phyloP scores from a whole-genome alignment of 192 early-diverging fungal species.

The Powellomyces hirtus region DNA sequence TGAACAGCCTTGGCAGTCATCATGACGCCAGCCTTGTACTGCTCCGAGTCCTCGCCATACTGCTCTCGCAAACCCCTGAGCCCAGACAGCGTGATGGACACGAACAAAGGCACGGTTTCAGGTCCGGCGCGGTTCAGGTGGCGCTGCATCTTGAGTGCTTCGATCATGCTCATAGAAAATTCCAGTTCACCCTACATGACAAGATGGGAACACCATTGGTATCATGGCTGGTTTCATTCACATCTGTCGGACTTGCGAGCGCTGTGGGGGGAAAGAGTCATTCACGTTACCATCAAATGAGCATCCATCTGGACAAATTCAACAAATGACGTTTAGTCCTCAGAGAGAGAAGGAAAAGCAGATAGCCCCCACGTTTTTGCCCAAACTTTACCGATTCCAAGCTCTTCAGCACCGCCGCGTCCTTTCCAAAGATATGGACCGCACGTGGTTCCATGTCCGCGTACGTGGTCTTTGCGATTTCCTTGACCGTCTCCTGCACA shows the following conservation, averaged over 20 bases:
- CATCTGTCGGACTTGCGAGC: not conserved
- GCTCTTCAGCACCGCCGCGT: not conserved
- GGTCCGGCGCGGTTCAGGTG: not conserved
- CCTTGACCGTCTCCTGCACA: constrained; percentile 6
- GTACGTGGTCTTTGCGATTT: constrained; percentile 9
- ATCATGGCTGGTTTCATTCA: not conserved
- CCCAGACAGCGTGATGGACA: not conserved
- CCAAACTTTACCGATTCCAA: not conserved
- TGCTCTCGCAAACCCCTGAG: not conserved
- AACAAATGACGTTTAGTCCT: not conserved
- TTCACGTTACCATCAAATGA: constrained; percentile 7
- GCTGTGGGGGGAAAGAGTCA: no score
- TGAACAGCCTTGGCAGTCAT: not conserved
- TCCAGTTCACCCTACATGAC: constrained; percentile 18
- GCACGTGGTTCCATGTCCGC: not conserved
- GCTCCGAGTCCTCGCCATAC: constrained; percentile 2
- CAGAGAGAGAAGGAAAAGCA: not conserved
- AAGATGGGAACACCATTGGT: not conserved
- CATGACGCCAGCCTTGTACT: not conserved
- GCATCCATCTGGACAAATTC: not conserved
- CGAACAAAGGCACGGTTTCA: not conserved
- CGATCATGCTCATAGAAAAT: constrained; percentile 11
- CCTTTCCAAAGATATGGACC: constrained; percentile 15
- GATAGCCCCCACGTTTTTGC: not conserved
- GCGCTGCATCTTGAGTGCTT: constrained; percentile 10